A percentile compares a stretch with the other conserved stretches of the same genome.
Conservation (phyloP, 805 yeast species). For the Groenewaldozyma salmanticensis region DNA sequence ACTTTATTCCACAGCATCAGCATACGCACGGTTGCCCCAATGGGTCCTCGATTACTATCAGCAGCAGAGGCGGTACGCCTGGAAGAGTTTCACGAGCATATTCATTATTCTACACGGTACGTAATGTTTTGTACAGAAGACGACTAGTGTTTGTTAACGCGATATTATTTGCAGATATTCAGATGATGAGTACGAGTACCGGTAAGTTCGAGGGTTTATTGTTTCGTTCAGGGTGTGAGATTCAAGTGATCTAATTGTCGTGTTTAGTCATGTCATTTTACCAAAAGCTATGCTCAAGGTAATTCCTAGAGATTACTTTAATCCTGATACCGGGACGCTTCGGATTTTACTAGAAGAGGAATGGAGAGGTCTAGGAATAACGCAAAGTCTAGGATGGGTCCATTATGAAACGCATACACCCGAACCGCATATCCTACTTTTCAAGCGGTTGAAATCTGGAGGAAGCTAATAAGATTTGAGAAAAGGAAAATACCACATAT, state of each 20-base stretch:
- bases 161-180: constrained; percentile 60
- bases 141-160: not conserved
- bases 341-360: constrained; percentile 89
- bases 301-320: constrained; percentile 90
- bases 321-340: constrained; percentile 86
- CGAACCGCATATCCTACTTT: constrained; percentile 91
- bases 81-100: constrained; percentile 84
- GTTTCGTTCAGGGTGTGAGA: no score
- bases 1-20: no score
- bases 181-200: constrained; percentile 84
- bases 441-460: constrained; percentile 34
- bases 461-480: not conserved
- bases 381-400: constrained; percentile 95
- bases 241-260: no score
- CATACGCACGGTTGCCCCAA: no score
- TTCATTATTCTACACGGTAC: constrained; percentile 79
- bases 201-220: no score
- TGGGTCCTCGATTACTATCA: constrained; percentile 52
- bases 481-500: not conserved
- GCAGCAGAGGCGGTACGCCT: constrained; percentile 79
- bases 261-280: constrained; percentile 88
- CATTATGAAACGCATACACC: constrained; percentile 98
- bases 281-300: constrained; percentile 93
- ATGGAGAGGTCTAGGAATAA: constrained; percentile 97
- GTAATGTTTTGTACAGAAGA: constrained; percentile 13